Conservation (phyloP, 768 basidiomycete genomes). For the Amanita inopinata region DNA sequence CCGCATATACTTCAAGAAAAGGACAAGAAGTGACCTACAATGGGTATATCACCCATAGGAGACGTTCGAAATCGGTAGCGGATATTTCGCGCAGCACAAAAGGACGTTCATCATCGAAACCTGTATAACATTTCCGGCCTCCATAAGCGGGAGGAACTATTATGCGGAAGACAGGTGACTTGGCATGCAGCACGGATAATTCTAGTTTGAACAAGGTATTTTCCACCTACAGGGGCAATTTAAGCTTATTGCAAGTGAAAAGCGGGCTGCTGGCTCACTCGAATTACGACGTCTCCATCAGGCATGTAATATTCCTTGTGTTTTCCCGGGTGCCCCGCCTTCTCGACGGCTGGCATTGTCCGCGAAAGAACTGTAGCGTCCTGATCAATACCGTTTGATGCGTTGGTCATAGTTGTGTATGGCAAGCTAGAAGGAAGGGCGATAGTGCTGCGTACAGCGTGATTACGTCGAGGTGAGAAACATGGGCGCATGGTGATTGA, state of each 20-base stretch:
- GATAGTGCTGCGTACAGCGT: too few species aligned
- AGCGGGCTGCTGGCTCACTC: constrained; percentile 13
- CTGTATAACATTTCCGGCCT: constrained; percentile 16
- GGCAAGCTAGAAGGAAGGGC: too few species aligned
- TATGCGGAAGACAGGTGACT: constrained; percentile 21
- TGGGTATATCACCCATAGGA: constrained; percentile 47
- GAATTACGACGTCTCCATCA: constrained; percentile 24
- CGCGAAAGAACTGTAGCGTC: background rate
- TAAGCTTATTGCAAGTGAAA: too few species aligned
- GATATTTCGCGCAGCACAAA: constrained; percentile 35
- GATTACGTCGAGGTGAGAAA: too few species aligned
- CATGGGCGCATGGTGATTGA: too few species aligned
- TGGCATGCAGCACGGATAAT: constrained; percentile 33
- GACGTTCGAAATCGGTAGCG: constrained; percentile 38
- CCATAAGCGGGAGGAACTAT: constrained; percentile 23
- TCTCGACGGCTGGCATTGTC: background rate
- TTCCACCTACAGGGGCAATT: too few species aligned
- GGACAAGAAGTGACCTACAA: constrained; percentile 34
- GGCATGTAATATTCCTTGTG: constrained; percentile 22
- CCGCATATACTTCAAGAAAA: background rate
- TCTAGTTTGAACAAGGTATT: constrained; percentile 41
- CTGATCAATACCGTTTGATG: background rate
- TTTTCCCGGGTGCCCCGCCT: constrained; percentile 3
- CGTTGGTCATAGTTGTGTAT: background rate
- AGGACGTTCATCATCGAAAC: constrained; percentile 23